A percentile compares a stretch with the other conserved stretches of the same genome.
Evolutionary conservation across 148 eudicot genomes (phyloP).

Genomic region (Beta vulgaris): DNA sequence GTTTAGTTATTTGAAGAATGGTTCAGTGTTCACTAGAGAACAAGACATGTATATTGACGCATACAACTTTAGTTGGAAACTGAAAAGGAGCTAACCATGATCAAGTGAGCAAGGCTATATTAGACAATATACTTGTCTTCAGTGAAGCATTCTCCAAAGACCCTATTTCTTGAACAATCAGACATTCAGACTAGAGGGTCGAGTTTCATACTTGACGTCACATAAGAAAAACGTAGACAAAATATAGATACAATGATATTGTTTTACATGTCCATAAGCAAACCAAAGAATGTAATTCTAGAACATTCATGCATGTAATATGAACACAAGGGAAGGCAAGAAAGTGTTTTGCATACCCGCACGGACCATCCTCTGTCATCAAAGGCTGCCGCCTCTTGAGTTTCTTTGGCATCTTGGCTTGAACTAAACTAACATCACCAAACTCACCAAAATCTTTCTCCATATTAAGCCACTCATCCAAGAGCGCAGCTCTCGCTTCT

Average conservation of each 20-base stretch:
- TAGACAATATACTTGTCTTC: too few species aligned
- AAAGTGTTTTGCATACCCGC: slow-evolving; percentile 53
- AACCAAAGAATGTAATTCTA: not conserved
- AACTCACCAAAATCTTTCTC: slow-evolving; percentile 69
- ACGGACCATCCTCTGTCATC: slow-evolving; percentile 75
- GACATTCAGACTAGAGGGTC: too few species aligned
- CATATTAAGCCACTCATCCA: slow-evolving; percentile 76
- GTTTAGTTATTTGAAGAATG: too few species aligned
- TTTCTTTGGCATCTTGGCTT: slow-evolving; percentile 83
- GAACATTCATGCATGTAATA: not conserved
- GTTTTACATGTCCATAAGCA: not conserved
- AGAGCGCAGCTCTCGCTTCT: slow-evolving; percentile 90
- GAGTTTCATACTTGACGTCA: not conserved
- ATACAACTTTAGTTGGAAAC: too few species aligned
- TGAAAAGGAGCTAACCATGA: too few species aligned
- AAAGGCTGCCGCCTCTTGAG: slow-evolving; percentile 76
- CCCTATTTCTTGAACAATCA: not conserved
- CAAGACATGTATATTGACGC: too few species aligned
- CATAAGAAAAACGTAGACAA: not conserved
- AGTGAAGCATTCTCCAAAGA: too few species aligned
- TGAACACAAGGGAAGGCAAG: not conserved
- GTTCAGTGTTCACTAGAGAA: too few species aligned
- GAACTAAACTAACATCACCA: slow-evolving; percentile 61
- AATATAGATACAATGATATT: not conserved
- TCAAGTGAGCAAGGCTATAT: too few species aligned